Base-by-base conservation (phyloP, 805 yeast genomes). In the Starmerella bacillaris region DNA sequence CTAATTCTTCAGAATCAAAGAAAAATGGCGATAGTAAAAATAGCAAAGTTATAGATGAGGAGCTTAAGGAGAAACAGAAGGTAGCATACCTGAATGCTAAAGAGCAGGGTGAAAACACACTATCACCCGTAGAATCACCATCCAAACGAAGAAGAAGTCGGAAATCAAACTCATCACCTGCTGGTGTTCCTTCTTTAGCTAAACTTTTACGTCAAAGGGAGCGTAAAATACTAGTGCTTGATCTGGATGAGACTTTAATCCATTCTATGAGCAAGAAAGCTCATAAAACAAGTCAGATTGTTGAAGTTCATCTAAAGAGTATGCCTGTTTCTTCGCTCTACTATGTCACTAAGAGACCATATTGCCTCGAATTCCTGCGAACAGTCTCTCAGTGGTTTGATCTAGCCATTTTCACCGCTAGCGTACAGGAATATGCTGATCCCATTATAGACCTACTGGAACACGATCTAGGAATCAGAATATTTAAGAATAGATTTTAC, bases 391-490 rank as follows among this genome's bases (percentile, higher is more conserved):
- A 71, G 47, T 86, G 95, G 95, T 89, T 70, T 57, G 77, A 82
- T 46, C 60, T 89, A 29, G 84, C 83, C 21, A 72, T 92, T 7
- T 89, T 89, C 61, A 89, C 98, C 0, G 98, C 98, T 2, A 77
- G 92, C 27, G 84, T 89, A 41, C 71, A 74, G 54, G 94, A 82
- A 51, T 89, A 89, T 50, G 96, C 98, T 0, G 98, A 89, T 50
- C 96, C 98, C 0, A 92, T 89, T 34, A 79, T 89, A 35, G 86
- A 86, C 56, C 79, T 84, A 73, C 61, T 86, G 16, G 96, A 86
- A 53, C 64, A 67, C 47, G 79, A 75, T 45, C 29, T 42, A 11
- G 48, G 48, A 5, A 39, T 42, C 27, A 40, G 62, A 47, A 50
- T 56, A 49, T 72, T 70, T 58, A 49, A 60, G 31, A 65, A 65